A percentile compares a stretch with the other conserved stretches of the same genome.
phyloP scores from a whole-genome alignment of 768 basidiomycete species.

The Trametes maxima region DNA sequence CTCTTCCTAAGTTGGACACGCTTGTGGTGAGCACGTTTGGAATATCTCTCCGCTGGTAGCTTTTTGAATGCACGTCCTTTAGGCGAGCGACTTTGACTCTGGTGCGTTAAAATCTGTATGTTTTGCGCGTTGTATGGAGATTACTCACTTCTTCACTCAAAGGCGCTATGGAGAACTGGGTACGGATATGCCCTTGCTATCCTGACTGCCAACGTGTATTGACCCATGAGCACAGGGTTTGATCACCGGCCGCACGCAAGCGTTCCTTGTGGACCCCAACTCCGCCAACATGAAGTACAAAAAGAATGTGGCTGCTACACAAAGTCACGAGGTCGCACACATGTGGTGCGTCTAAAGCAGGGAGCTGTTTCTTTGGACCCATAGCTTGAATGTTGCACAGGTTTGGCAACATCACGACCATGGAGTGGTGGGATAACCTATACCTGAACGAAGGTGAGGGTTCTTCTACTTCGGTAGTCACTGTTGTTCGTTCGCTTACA shows the following conservation, averaged over 20 bases:
- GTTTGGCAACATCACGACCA: conserved; percentile 94
- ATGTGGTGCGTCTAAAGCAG: conserved; percentile 57
- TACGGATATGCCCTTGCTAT: conserved; percentile 31
- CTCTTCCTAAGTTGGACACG: conserved; percentile 94
- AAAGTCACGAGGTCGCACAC: conserved; percentile 87
- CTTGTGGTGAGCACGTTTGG: conserved; percentile 55
- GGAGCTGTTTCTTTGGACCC: too few species aligned
- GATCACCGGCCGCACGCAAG: conserved; percentile 71
- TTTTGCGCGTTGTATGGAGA: not conserved
- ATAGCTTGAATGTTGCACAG: conserved; percentile 32
- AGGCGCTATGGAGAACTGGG: conserved; percentile 92
- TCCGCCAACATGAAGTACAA: conserved; percentile 74
- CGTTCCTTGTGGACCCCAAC: conserved; percentile 78
- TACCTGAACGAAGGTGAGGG: conserved; percentile 75
- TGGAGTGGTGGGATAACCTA: conserved; percentile 92
- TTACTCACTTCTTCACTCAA: not conserved
- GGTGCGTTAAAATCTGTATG: conserved; percentile 21
- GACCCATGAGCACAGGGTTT: not conserved
- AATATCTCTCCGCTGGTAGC: too few species aligned
- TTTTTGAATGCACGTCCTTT: conserved; percentile 24
- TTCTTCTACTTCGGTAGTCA: too few species aligned
- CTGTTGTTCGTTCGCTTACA: too few species aligned
- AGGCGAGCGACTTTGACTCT: conserved; percentile 85
- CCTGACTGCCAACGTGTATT: not conserved
- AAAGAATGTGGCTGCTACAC: conserved; percentile 73